Evolutionary conservation across 2,329 filamentous ascomycete genomes (phyloP), one percentile per base, ranked within the genome.

Genomic region (Pestalotiopsis fici): DNA sequence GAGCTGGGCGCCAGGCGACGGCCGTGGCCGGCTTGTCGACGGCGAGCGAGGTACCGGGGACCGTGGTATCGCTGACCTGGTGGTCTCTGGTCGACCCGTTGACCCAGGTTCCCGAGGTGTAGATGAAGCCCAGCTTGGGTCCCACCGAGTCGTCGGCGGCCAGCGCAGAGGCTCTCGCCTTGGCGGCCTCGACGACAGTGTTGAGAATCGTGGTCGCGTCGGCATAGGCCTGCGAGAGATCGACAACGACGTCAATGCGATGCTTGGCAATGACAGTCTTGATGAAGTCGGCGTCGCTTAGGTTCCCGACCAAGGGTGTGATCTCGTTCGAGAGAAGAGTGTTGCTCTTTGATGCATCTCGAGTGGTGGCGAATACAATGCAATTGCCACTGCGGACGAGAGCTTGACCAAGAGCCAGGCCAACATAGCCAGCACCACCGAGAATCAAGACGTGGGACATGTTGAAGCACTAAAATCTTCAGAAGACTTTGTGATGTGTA

Each of bases 71-170:
- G 61, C 72, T 77, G 21, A 78, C 72, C 0, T 71, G 68, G 0
- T 64, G 64, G 3, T 69, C 47, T 11, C 31, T 6, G 4, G 71
- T 72, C 1, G 74, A 78, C 2, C 79, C 79, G 64, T 81, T 77
- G 1, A 81, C 74, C 79, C 78, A 82, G 1, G 73, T 73, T 3
- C 80, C 78, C 11, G 77, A 80, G 47, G 50, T 66, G 35, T 66
- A 66, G 64, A 66, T n/a, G 28, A 66, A 66, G 54, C 64, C 64
- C 27, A 66, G 56, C 55, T 61, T 66, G 64, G 64, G 56, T 4
- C 64, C 57, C 13, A 50, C 37, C 9, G 64, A 6, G 28, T 27
- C n/a, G 57, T 61, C 64, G 31, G 31, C 31, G 6, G 31, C 31
- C 6, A 35, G 31, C 6, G 31, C 31, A 35, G 31, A 35, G 31